These are phyloP conservation scores for Stentor roeselii DNA, from an alignment of 73 alveolate genomes.

Conservation along the genomic window DNA sequence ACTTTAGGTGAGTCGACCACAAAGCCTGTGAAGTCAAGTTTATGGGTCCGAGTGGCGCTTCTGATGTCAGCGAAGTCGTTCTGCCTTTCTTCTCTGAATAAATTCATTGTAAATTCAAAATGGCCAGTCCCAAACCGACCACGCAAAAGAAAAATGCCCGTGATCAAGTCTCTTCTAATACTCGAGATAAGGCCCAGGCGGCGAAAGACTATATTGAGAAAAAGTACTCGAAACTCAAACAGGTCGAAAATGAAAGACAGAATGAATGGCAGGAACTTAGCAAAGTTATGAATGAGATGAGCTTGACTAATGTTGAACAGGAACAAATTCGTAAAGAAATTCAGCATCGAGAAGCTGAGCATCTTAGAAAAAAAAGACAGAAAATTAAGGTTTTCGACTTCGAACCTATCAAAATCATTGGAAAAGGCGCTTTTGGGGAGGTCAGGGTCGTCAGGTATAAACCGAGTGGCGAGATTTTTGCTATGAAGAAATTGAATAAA, in stretches of 20 bases:
- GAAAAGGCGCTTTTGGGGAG: conserved; percentile 87
- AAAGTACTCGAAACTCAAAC: conserved; percentile 48
- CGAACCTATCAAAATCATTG: no score
- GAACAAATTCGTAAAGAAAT: neutral
- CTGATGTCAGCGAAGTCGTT: no score
- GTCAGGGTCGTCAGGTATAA: conserved; percentile 61
- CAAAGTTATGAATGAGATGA: neutral
- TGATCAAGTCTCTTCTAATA: no score
- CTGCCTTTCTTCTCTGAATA: no score
- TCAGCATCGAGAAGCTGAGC: neutral
- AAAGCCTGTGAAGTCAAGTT: no score
- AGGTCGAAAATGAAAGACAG: conserved; percentile 47
- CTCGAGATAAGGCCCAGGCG: conserved; percentile 64
- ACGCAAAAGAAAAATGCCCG: no score
- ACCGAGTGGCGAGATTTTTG: conserved; percentile 44
- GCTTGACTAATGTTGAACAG: neutral
- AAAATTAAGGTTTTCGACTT: conserved; percentile 38
- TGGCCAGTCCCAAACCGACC: no score
- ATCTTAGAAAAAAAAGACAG: neutral
- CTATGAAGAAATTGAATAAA: conserved; percentile 65
- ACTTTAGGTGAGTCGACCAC: no score
- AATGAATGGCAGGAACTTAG: neutral
- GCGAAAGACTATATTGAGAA: conserved; percentile 58
- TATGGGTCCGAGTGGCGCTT: no score
- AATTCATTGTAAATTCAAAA: no score